Conservation (phyloP, 2,329 filamentous ascomycete species). For the Xylariaceae sp. region DNA sequence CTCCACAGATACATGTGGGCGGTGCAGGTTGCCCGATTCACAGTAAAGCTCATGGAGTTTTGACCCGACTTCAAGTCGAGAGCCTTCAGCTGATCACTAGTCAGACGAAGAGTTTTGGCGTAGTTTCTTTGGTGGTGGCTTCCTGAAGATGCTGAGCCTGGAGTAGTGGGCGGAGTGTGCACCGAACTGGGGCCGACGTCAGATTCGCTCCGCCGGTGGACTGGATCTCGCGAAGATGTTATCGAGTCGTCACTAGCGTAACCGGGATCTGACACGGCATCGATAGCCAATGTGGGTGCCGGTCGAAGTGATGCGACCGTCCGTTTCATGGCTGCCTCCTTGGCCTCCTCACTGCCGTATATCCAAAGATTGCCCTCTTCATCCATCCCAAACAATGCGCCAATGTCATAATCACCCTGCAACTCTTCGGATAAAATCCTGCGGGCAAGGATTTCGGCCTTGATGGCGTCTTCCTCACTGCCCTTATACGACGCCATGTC, state of each 20-base stretch:
- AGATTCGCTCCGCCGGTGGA: slow-evolving; percentile 71
- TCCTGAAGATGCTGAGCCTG: slow-evolving; percentile 63
- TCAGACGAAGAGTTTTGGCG: slow-evolving; percentile 93
- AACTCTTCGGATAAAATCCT: slow-evolving; percentile 93
- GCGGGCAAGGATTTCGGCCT: slow-evolving; percentile 90
- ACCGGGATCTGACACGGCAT: slow-evolving; percentile 89
- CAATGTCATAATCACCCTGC: slow-evolving; percentile 95
- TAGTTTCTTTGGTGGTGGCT: slow-evolving; percentile 84
- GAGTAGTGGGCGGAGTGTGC: slow-evolving; percentile 73
- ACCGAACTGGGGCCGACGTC: slow-evolving; percentile 62
- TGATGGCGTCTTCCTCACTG: slow-evolving; percentile 88
- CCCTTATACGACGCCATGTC: slow-evolving; percentile 98
- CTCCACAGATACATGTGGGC: slow-evolving; percentile 96
- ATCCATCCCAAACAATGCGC: slow-evolving; percentile 91
- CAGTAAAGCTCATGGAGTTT: slow-evolving; percentile 94
- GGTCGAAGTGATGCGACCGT: slow-evolving; percentile 58
- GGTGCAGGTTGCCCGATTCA: slow-evolving; percentile 90
- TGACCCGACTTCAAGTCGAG: slow-evolving; percentile 83
- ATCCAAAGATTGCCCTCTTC: slow-evolving; percentile 99
- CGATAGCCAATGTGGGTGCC: slow-evolving; percentile 65
- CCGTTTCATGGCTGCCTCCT: slow-evolving; percentile 80
- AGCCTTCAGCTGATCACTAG: slow-evolving; percentile 91
- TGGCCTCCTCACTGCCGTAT: slow-evolving; percentile 96
- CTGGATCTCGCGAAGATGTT: slow-evolving; percentile 52
- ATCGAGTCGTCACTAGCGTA: slow-evolving; percentile 89